Percentiles rank a stretch among this genome's conserved stretches.
Conservation (phyloP, 2,329 filamentous ascomycete genomes). For the Chrysoporthe deuterocubensis region DNA sequence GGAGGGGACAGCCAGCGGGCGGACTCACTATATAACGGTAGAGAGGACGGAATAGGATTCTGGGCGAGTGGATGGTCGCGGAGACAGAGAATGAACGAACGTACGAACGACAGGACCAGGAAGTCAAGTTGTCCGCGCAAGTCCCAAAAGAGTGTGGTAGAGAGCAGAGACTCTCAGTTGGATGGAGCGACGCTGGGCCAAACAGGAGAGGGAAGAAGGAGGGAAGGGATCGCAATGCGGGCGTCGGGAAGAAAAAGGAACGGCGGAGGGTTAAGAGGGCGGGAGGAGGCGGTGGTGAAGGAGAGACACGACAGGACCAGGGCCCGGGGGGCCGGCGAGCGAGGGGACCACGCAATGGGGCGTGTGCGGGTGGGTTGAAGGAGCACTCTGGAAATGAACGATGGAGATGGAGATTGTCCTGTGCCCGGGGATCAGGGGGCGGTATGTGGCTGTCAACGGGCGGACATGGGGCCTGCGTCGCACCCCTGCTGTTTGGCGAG, state of each 20-base stretch:
- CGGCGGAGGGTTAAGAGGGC: slow-evolving; percentile 23
- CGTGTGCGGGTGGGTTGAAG: slow-evolving; percentile 23
- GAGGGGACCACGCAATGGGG: slow-evolving; percentile 19
- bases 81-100: slow-evolving; percentile 26
- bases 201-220: slow-evolving; percentile 32
- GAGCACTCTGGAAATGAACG: slow-evolving; percentile 28
- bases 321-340: slow-evolving; percentile 17
- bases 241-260: slow-evolving; percentile 33
- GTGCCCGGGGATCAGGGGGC: slow-evolving; percentile 25
- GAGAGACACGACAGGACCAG: slow-evolving; percentile 14
- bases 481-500: slow-evolving; percentile 31
- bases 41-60: background rate
- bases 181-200: slow-evolving; percentile 44
- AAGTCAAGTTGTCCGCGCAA: slow-evolving; percentile 28
- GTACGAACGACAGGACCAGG: slow-evolving; percentile 22
- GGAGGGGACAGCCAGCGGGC: no score
- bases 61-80: no score
- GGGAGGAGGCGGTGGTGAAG: background rate
- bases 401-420: slow-evolving; percentile 28
- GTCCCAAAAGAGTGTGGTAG: slow-evolving; percentile 59
- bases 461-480: slow-evolving; percentile 7
- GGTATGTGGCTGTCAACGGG: slow-evolving; percentile 27
- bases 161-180: slow-evolving; percentile 59
- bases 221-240: slow-evolving; percentile 30
- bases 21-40: no score